Percentiles rank a stretch among this genome's conserved stretches.
Evolutionary conservation across 805 yeast species (phyloP).

Genomic region (Cyberlindnera americana): DNA sequence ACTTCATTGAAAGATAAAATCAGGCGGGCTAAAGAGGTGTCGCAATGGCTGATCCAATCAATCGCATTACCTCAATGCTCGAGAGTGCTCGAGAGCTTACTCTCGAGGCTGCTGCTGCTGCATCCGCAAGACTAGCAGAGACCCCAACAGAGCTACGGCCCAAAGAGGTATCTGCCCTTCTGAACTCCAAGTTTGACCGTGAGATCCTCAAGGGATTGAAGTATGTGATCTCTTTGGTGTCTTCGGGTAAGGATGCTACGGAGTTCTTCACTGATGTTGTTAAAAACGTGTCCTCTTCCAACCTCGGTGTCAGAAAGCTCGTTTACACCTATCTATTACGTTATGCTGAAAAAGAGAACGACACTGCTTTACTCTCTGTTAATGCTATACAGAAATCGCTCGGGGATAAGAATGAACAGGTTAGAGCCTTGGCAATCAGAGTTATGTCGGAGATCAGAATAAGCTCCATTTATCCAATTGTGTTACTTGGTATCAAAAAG

Average conservation of each 20-base stretch:
- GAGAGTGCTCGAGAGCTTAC: constrained; percentile 80
- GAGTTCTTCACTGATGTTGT: constrained; percentile 80
- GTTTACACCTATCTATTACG: constrained; percentile 72
- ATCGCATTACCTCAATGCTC: constrained; percentile 63
- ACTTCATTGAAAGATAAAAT: too few species aligned
- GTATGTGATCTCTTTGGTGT: constrained; percentile 44
- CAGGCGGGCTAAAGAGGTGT: too few species aligned
- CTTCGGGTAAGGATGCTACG: constrained; percentile 35
- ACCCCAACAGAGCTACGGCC: constrained; percentile 57
- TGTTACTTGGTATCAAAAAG: constrained; percentile 67
- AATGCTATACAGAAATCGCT: constrained; percentile 88
- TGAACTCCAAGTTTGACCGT: constrained; percentile 67
- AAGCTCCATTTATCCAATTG: constrained; percentile 75
- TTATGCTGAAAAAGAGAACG: constrained; percentile 82
- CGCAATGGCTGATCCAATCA: constrained; percentile 53
- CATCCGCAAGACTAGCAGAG: constrained; percentile 62
- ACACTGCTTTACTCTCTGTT: constrained; percentile 82
- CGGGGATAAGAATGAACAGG: constrained; percentile 62
- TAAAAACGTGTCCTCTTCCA: constrained; percentile 73
- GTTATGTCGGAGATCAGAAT: constrained; percentile 82
- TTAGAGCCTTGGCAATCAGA: constrained; percentile 70
- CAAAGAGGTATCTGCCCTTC: constrained; percentile 57
- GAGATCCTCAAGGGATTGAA: constrained; percentile 61
- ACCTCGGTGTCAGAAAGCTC: constrained; percentile 63
- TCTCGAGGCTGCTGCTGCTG: constrained; percentile 78